Percentiles rank a stretch among this genome's conserved stretches.
These are phyloP conservation scores for Stagonosporopsis chrysanthemi DNA, from an alignment of 2,329 filamentous ascomycete species.

Conservation along the genomic window DNA sequence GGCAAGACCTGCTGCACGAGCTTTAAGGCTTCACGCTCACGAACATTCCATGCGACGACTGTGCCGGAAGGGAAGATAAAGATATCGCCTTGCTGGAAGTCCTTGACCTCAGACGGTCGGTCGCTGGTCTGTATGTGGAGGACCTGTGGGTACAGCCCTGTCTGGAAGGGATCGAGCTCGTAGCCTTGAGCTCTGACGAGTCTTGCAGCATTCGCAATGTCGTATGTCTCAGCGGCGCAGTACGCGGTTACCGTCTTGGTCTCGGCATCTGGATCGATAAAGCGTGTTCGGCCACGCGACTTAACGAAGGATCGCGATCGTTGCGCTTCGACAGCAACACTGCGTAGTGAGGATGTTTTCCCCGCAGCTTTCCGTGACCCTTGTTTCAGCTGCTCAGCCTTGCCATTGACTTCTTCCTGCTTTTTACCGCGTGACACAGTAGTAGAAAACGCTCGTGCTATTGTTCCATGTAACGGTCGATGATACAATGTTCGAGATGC, in stretches of 20 bases:
- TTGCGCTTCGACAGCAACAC: constrained; percentile 88
- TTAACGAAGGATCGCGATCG: constrained; percentile 62
- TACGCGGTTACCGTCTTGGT: constrained; percentile 68
- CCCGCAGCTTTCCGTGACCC: constrained; percentile 38
- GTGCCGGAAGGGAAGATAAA: constrained; percentile 97
- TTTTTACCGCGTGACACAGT: constrained; percentile 26
- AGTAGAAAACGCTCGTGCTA: constrained; percentile 30
- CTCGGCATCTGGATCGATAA: constrained; percentile 56
- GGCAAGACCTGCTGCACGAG: constrained; percentile 70
- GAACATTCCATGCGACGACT: constrained; percentile 89
- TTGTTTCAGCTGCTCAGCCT: constrained; percentile 31
- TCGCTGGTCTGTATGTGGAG: constrained; percentile 64
- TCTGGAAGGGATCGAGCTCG: constrained; percentile 67
- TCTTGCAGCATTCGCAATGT: constrained; percentile 64
- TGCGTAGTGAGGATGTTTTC: constrained; percentile 70
- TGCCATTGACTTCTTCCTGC: constrained; percentile 23
- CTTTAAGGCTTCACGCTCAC: constrained; percentile 70
- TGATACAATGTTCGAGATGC: constrained; percentile 12
- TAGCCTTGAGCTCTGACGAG: constrained; percentile 67
- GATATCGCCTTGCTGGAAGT: constrained; percentile 74
- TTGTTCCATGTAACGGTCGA: constrained; percentile 6
- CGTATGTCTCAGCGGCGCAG: constrained; percentile 72
- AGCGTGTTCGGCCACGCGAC: constrained; percentile 52
- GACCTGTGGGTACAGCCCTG: constrained; percentile 70
- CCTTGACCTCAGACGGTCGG: constrained; percentile 49